Conservation (phyloP, 768 basidiomycete genomes). For the Tylopilus sp. region DNA sequence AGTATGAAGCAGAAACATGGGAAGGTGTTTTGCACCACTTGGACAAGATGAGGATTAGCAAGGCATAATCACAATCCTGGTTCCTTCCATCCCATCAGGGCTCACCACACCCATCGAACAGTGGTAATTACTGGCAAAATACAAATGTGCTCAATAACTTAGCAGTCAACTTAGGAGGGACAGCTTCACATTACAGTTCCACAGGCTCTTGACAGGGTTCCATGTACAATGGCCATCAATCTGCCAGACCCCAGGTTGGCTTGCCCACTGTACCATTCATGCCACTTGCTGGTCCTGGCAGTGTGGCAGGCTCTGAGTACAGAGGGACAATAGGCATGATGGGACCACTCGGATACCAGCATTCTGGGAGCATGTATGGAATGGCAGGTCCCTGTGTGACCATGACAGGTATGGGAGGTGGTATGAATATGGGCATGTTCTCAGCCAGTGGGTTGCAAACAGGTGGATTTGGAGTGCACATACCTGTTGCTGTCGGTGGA, state of each 20-base stretch:
- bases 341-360: too few relatives aligned
- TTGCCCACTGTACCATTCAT: conserved; percentile 66
- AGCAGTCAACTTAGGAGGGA: conserved; percentile 53
- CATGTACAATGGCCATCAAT: conserved; percentile 42
- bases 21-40: conserved; percentile 73
- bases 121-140: conserved; percentile 88
- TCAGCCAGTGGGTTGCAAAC: too few relatives aligned
- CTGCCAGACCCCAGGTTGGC: conserved; percentile 44
- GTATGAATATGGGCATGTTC: too few relatives aligned
- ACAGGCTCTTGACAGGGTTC: conserved; percentile 36
- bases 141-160: conserved; percentile 70
- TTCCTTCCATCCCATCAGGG: conserved; percentile 53
- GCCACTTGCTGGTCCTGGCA: conserved; percentile 67
- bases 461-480: conserved; percentile 46
- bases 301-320: conserved; percentile 79
- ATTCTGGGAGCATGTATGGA: too few relatives aligned
- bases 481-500: too few relatives aligned
- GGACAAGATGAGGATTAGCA: conserved; percentile 70
- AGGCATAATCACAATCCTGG: conserved; percentile 54
- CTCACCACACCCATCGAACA: conserved; percentile 68
- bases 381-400: too few relatives aligned
- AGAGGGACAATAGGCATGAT: conserved; percentile 54
- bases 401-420: too few relatives aligned
- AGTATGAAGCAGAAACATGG: conserved; percentile 94
- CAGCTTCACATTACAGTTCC: conserved; percentile 42